These are phyloP conservation scores for Kurtzmaniella quercitrusa DNA, from an alignment of 1,139 yeast species.

Conservation along the genomic window DNA sequence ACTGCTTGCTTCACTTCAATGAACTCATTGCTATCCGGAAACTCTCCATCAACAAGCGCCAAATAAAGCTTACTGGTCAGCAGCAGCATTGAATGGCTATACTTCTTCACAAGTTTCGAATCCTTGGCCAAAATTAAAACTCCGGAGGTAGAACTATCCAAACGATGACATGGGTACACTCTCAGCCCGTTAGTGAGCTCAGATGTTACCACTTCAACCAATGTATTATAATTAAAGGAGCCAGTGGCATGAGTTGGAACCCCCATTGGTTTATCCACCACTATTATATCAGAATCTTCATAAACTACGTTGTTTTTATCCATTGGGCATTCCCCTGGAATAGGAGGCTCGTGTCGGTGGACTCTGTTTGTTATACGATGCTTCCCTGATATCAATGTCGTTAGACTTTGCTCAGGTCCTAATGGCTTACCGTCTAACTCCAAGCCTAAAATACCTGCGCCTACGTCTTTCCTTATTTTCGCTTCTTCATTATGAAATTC, in stretches of 20 bases:
- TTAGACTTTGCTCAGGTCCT: not conserved
- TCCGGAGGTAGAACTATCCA: slow-evolving; percentile 77
- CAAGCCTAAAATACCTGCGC: slow-evolving; percentile 20
- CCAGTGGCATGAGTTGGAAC: slow-evolving; percentile 82
- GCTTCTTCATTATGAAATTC: slow-evolving; percentile 42
- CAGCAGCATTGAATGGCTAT: slow-evolving; percentile 6
- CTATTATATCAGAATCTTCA: slow-evolving; percentile 48
- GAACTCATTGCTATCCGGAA: slow-evolving; percentile 33
- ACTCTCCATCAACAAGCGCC: slow-evolving; percentile 24
- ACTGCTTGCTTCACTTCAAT: slow-evolving; percentile 29
- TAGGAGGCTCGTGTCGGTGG: slow-evolving; percentile 65
- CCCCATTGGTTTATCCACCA: slow-evolving; percentile 71
- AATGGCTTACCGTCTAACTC: not conserved
- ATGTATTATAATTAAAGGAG: slow-evolving; percentile 53
- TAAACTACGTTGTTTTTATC: slow-evolving; percentile 25
- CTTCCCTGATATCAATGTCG: slow-evolving; percentile 29
- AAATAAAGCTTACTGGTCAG: not conserved
- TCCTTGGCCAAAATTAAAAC: slow-evolving; percentile 56
- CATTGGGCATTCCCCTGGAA: slow-evolving; percentile 22
- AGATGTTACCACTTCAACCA: slow-evolving; percentile 44
- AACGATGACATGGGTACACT: slow-evolving; percentile 60
- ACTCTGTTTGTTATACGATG: slow-evolving; percentile 45
- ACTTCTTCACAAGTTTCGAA: slow-evolving; percentile 13
- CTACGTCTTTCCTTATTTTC: slow-evolving; percentile 22
- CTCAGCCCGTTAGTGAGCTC: slow-evolving; percentile 15